Evolutionary conservation across 2,329 filamentous ascomycete genomes (phyloP).

Genomic region (Nigrospora sphaerica): DNA sequence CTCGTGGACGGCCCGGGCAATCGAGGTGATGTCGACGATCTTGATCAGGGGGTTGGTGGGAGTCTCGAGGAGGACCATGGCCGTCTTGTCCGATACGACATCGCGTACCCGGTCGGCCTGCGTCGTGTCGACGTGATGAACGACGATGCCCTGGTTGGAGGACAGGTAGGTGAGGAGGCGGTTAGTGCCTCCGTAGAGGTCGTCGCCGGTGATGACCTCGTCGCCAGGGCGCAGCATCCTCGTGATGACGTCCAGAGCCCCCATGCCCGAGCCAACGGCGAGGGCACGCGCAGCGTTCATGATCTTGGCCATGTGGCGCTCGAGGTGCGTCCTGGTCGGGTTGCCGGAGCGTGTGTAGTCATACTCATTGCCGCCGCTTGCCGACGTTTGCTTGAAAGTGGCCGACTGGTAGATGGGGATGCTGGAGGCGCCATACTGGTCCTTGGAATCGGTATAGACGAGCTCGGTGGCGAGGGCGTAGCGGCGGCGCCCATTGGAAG

Average conservation of each 20-base stretch:
- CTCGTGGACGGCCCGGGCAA: constrained; percentile 69
- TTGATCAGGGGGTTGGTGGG: constrained; percentile 98
- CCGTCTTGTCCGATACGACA: constrained; percentile 71
- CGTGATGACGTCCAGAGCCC: constrained; percentile 91
- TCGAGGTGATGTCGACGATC: constrained; percentile 83
- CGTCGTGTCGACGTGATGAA: constrained; percentile 96
- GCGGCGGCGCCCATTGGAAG: constrained; percentile 69
- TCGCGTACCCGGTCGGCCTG: constrained; percentile 61
- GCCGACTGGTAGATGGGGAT: constrained; percentile 98
- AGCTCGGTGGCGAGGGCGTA: constrained; percentile 95
- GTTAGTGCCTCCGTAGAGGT: constrained; percentile 94
- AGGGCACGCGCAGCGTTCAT: constrained; percentile 91
- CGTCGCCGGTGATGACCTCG: constrained; percentile 94
- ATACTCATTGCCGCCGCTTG: constrained; percentile 78
- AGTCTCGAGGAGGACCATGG: constrained; percentile 93
- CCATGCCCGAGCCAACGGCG: constrained; percentile 95
- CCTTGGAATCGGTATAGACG: constrained; percentile 90
- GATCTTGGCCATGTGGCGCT: constrained; percentile 96
- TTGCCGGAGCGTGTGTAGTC: constrained; percentile 98
- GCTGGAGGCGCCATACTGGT: constrained; percentile 95
- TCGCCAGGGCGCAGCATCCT: constrained; percentile 85
- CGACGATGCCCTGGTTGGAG: constrained; percentile 81
- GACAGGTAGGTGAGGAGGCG: constrained; percentile 87
- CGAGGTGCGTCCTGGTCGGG: constrained; percentile 89
- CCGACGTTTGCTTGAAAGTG: constrained; percentile 90